Evolutionary conservation across 2,329 filamentous ascomycete genomes (phyloP).

Genomic region (Ceratocystis variospora): DNA sequence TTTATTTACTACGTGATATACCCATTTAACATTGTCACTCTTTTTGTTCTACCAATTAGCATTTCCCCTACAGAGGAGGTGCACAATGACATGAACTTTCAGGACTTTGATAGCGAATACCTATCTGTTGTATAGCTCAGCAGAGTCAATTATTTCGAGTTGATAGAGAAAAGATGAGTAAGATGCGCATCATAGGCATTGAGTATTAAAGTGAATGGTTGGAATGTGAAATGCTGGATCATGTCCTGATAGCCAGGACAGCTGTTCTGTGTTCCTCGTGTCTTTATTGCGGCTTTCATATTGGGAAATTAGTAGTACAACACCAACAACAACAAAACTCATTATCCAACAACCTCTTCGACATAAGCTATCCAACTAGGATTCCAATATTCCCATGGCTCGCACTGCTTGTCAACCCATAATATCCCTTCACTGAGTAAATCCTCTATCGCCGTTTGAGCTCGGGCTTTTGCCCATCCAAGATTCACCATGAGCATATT

Average conservation of each 20-base stretch:
- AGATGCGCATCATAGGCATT: not conserved
- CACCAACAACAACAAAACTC: not conserved
- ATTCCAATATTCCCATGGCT: slow-evolving; percentile 83
- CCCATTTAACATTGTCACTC: not conserved
- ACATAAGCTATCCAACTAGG: slow-evolving; percentile 54
- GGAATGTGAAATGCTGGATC: not conserved
- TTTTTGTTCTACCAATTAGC: not conserved
- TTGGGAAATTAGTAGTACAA: not conserved
- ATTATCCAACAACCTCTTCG: not conserved
- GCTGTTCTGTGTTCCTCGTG: slow-evolving; percentile 7
- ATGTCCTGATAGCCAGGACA: not conserved
- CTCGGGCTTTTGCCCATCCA: slow-evolving; percentile 68
- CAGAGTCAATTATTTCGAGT: not conserved
- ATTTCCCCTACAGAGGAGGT: not conserved
- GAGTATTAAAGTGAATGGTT: not conserved
- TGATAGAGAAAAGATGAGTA: not conserved
- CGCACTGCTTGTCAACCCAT: slow-evolving; percentile 79
- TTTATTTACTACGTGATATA: not conserved
- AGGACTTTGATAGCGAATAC: not conserved
- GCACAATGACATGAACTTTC: not conserved
- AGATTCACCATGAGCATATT: slow-evolving; percentile 81
- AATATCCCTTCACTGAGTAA: slow-evolving; percentile 77
- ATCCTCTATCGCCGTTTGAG: slow-evolving; percentile 83
- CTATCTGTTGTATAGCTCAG: not conserved
- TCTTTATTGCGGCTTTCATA: not conserved